Evolutionary conservation across 2,329 filamentous ascomycete species (phyloP).

Genomic region (Talaromyces atroroseus): DNA sequence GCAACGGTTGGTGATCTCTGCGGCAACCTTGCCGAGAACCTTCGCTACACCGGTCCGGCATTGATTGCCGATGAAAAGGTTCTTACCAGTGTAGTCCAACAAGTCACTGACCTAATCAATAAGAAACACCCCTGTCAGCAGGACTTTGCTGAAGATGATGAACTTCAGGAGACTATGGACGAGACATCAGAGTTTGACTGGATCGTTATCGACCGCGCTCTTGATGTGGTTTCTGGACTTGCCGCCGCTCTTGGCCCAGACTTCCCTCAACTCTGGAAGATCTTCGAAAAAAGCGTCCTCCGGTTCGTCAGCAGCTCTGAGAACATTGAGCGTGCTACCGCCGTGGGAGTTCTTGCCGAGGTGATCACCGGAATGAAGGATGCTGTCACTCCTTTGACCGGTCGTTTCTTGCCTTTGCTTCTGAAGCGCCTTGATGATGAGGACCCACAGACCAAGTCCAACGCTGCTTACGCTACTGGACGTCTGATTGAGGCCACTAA

Average conservation of each 20-base stretch:
- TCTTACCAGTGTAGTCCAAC: slow-evolving; percentile 69
- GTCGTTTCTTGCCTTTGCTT: slow-evolving; percentile 69
- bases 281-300: slow-evolving; percentile 87
- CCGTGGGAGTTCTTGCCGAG: slow-evolving; percentile 88
- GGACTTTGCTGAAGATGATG: slow-evolving; percentile 76
- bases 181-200: slow-evolving; percentile 96
- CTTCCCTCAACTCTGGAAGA: slow-evolving; percentile 88
- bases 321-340: slow-evolving; percentile 78
- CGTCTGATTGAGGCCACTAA: slow-evolving; percentile 77
- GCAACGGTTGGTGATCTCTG: slow-evolving; percentile 91
- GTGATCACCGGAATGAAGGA: slow-evolving; percentile 77
- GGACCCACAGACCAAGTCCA: slow-evolving; percentile 87
- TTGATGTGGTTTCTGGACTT: slow-evolving; percentile 83
- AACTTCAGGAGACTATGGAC: slow-evolving; percentile 64
- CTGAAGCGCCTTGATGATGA: slow-evolving; percentile 84
- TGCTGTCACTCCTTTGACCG: slow-evolving; percentile 76
- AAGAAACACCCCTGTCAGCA: slow-evolving; percentile 91
- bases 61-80: slow-evolving; percentile 69
- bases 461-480: slow-evolving; percentile 86
- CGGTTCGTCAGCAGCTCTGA: slow-evolving; percentile 84
- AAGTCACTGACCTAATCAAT: slow-evolving; percentile 73
- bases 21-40: slow-evolving; percentile 80
- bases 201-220: slow-evolving; percentile 89
- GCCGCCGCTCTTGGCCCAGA: slow-evolving; percentile 72
- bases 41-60: slow-evolving; percentile 85